phyloP scores from a whole-genome alignment of 192 early-diverging fungal species.

The Entomortierella beljakovae region DNA sequence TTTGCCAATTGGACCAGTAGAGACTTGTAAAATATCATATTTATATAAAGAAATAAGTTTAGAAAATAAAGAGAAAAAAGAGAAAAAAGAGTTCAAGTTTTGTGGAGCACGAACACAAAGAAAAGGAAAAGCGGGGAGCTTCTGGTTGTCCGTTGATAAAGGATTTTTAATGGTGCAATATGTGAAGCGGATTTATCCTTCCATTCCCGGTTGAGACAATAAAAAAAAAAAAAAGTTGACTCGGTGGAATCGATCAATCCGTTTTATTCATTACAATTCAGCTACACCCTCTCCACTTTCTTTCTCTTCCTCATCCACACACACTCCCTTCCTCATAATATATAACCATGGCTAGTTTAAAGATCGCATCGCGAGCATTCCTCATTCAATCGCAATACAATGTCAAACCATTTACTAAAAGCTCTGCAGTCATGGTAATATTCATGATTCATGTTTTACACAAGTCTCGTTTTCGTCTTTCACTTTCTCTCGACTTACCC shows the following conservation, averaged over 20 bases:
- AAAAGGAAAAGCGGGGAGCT: slow-evolving; percentile 22
- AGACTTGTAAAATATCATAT: no score
- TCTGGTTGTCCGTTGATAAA: neutral
- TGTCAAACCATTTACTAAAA: slow-evolving; percentile 16
- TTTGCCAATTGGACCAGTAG: no score
- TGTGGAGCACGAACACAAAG: no score
- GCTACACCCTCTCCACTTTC: neutral
- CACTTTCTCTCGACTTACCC: neutral
- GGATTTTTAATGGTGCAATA: neutral
- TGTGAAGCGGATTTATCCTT: neutral
- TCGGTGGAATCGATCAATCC: slow-evolving; percentile 41
- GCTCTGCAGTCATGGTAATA: slow-evolving; percentile 32
- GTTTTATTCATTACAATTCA: neutral
- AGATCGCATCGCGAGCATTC: slow-evolving; percentile 26
- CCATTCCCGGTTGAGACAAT: neutral
- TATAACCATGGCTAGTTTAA: slow-evolving; percentile 34
- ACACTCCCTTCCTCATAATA: neutral
- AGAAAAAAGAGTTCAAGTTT: no score
- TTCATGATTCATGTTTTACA: neutral
- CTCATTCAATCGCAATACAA: slow-evolving; percentile 12
- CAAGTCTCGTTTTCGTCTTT: neutral
- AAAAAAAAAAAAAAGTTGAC: slow-evolving; percentile 23
- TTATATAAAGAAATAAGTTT: no score
- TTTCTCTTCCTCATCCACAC: neutral
- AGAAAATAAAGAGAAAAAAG: no score